Conservation (phyloP, 148 eudicot species). For the Cornus florida region DNA sequence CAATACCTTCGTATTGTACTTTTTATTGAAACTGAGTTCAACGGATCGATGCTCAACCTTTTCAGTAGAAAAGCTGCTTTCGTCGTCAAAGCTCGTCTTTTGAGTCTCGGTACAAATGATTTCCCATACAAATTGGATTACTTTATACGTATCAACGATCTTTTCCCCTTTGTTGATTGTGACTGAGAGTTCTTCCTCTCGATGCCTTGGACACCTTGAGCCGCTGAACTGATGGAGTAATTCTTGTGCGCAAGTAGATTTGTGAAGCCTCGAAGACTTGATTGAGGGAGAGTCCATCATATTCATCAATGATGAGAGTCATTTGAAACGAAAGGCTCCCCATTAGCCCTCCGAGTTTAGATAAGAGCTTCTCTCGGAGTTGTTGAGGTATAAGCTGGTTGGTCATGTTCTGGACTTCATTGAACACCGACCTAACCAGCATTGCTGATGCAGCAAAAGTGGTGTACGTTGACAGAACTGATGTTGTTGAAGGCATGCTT, state of each 20-base stretch:
- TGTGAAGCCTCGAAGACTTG: slow-evolving; percentile 10
- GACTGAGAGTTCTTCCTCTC: neutral
- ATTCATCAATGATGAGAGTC: slow-evolving; percentile 15
- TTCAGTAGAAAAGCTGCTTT: neutral
- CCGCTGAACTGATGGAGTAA: slow-evolving; percentile 1
- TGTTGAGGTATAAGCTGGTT: slow-evolving; percentile 5
- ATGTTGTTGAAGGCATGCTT: slow-evolving; percentile 2
- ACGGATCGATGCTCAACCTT: neutral
- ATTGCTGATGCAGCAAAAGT: slow-evolving; percentile 4
- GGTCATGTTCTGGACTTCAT: slow-evolving; percentile 7
- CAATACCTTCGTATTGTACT: neutral
- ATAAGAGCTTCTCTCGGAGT: slow-evolving; percentile 5
- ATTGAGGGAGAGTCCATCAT: neutral
- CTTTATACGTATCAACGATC: slow-evolving; percentile 12
- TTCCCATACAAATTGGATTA: slow-evolving; percentile 11
- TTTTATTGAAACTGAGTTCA: slow-evolving; percentile 1
- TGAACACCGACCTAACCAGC: neutral
- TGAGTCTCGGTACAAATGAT: neutral
- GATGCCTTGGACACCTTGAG: slow-evolving; percentile 12
- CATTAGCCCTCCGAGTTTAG: slow-evolving; percentile 7
- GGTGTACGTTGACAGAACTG: neutral
- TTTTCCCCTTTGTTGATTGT: slow-evolving; percentile 7
- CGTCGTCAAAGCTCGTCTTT: neutral
- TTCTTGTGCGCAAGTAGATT: slow-evolving; percentile 1
- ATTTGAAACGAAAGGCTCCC: slow-evolving; percentile 6